Base-by-base conservation (phyloP, 2,329 filamentous ascomycete genomes). In the Cercospora brassicicola region DNA sequence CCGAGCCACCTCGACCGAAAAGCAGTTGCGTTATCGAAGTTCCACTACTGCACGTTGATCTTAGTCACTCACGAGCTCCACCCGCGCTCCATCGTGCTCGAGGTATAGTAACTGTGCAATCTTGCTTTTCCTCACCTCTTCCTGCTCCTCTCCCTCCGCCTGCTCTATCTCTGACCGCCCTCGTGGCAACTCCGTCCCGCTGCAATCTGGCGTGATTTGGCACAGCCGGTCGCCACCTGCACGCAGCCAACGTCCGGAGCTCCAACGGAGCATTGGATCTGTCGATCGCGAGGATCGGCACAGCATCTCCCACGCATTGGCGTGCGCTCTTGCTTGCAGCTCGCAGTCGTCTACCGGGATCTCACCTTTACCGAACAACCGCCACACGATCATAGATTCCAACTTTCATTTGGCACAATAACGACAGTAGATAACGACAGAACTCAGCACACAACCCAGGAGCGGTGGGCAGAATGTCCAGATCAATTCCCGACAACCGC, bases 401-500 rank as follows among this genome's bases (percentile, higher is more conserved):
- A 26, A 28, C 23, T 28, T 8, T 55, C 48, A n/a, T 28, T 55
- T 55, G 31, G 15, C 15, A 59, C 20, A 33, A 20, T 18, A 36
- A 10, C 48, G 26, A 28, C 60, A 62, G 28, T 13, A 20, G 7
- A 59, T n/a, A 26, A 62, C 60, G 42, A 31, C 60, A 62, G 42
- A 30, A 26, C 18, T 53, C n/a, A 15, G 28, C 23, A 26, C 45
- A 51, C 23, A 51, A 39, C 8, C 26, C 20, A 63, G 48, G 3
- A 11, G 20, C 42, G 48, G 30, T 23, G 13, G 20, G 28, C 45
- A 65, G 18, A 15, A 68, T 68, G 67, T 65, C 67, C 11, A 57
- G 57, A 31, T 39, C 67, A n/a, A 59, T 62, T n/a, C 57, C 60
- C 3, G 51, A 63, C 15, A 67, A 70, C 39, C 68, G 71, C 28